phyloP scores from a whole-genome alignment of 805 yeast species.

The Candida coquimbonensis region DNA sequence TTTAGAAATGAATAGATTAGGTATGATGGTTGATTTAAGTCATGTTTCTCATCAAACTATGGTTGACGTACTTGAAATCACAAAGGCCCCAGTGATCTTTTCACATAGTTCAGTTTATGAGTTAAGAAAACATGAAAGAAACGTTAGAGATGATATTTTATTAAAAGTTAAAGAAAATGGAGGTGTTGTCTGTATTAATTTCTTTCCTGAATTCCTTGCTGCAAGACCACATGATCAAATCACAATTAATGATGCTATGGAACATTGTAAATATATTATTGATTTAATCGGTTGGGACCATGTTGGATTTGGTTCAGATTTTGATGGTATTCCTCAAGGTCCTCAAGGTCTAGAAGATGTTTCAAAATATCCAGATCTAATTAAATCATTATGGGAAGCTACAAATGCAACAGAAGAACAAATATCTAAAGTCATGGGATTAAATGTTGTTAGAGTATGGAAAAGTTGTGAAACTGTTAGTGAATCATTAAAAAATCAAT shows the following conservation, averaged over 20 bases:
- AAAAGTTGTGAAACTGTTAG: slow-evolving; percentile 31
- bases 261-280: slow-evolving; percentile 37
- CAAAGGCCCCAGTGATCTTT: slow-evolving; percentile 41
- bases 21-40: slow-evolving; percentile 45
- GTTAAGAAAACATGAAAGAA: slow-evolving; percentile 36
- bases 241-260: slow-evolving; percentile 42
- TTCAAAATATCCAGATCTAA: slow-evolving; percentile 45
- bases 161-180: slow-evolving; percentile 31
- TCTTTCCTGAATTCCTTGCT: slow-evolving; percentile 34
- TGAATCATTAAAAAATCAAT: slow-evolving; percentile 13
- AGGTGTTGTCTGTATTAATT: slow-evolving; percentile 43
- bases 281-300: slow-evolving; percentile 43
- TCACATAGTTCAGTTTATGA: slow-evolving; percentile 40
- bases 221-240: slow-evolving; percentile 15
- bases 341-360: slow-evolving; percentile 49
- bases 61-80: slow-evolving; percentile 34
- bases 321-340: slow-evolving; percentile 43
- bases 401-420: slow-evolving; percentile 39
- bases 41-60: slow-evolving; percentile 44
- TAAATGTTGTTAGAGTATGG: slow-evolving; percentile 43
- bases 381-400: slow-evolving; percentile 27
- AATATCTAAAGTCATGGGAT: slow-evolving; percentile 37
- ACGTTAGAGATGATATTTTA: slow-evolving; percentile 43
- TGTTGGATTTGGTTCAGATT: slow-evolving; percentile 46
- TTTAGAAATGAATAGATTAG: slow-evolving; percentile 43